These are phyloP conservation scores for Corallochytrium limacisporum DNA, from an alignment of 78 protist species.

Conservation along the genomic window DNA sequence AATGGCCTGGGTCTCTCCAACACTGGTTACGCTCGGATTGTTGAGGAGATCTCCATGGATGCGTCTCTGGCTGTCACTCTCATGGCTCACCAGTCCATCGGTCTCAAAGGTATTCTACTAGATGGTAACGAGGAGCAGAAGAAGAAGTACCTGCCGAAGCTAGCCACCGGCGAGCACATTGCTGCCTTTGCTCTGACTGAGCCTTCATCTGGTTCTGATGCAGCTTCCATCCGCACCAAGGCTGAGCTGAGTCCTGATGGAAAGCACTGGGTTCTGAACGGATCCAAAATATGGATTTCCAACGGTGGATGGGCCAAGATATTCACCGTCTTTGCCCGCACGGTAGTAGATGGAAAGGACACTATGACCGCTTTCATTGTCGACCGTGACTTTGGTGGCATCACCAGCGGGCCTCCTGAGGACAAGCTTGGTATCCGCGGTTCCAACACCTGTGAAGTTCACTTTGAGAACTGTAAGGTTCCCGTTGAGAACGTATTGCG, in stretches of 20 bases:
- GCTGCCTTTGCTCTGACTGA: constrained; percentile 40
- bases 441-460: not conserved
- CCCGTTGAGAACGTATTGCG: constrained; percentile 26
- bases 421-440: constrained; percentile 7
- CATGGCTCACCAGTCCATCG: too few relatives aligned
- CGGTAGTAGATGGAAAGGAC: not conserved
- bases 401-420: constrained; percentile 13
- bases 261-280: constrained; percentile 26
- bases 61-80: too few relatives aligned
- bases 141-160: constrained; percentile 19
- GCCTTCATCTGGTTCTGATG: constrained; percentile 31
- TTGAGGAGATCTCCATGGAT: too few relatives aligned
- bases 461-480: not conserved
- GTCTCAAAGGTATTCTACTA: too few relatives aligned
- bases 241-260: too few relatives aligned
- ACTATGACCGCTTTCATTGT: constrained; percentile 17
- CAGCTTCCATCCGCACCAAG: constrained; percentile 21
- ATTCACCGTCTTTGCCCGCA: constrained; percentile 19
- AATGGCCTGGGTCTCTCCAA: constrained; percentile 39
- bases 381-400: constrained; percentile 10
- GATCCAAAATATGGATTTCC: constrained; percentile 29
- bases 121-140: constrained; percentile 27
- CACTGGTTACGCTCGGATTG: too few relatives aligned
- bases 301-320: constrained; percentile 23
- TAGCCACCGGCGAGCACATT: constrained; percentile 17